These are phyloP conservation scores for Tuber microsphaerosporum DNA, from an alignment of 495 filamentous ascomycete species.

Conservation along the genomic window DNA sequence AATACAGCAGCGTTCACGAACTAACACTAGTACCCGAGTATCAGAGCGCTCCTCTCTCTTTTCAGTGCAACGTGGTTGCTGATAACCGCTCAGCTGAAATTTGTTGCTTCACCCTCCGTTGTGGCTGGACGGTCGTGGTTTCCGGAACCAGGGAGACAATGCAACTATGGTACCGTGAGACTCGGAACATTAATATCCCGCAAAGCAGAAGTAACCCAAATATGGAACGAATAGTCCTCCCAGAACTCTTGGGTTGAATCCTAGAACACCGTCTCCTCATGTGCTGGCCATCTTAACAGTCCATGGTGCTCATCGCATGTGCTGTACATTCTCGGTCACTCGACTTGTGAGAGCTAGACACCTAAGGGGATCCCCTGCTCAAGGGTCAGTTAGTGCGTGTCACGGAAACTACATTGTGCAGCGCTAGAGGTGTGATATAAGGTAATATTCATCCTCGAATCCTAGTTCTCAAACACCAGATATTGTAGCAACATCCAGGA, in stretches of 20 bases:
- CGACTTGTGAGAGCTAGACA: neutral
- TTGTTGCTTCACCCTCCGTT: neutral
- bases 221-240: neutral
- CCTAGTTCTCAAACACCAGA: neutral
- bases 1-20: too few relatives aligned
- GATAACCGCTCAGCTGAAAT: neutral
- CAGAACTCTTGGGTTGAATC: neutral
- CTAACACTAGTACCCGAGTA: neutral
- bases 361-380: neutral
- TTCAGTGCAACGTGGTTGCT: neutral
- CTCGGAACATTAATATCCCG: neutral
- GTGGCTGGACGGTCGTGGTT: neutral
- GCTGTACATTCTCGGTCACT: neutral
- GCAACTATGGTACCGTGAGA: neutral
- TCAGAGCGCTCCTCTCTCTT: neutral
- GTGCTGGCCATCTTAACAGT: neutral
- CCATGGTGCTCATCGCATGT: neutral
- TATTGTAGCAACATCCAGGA: neutral
- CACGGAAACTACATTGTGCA: neutral
- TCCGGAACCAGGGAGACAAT: neutral
- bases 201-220: neutral
- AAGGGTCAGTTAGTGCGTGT: neutral
- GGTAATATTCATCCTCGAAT: neutral
- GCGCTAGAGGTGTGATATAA: neutral
- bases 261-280: neutral